Evolutionary conservation across 2,329 filamentous ascomycete genomes (phyloP).

Genomic region (Scytalidium sp.): DNA sequence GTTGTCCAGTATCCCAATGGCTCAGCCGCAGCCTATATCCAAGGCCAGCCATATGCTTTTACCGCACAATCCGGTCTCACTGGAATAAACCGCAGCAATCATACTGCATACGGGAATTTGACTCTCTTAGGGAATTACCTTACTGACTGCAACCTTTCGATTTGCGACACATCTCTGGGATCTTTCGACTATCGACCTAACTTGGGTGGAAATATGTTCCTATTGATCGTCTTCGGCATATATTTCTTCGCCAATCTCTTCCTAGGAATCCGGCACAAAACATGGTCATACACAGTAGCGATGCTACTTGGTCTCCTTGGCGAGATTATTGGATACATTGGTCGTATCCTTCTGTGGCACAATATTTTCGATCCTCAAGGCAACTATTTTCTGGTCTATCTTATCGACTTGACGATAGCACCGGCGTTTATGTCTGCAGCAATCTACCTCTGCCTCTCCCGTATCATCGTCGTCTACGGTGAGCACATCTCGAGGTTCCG

Average conservation of each 20-base stretch:
- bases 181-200: constrained; percentile 56
- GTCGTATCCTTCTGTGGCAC: constrained; percentile 45
- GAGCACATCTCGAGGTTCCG: constrained; percentile 42
- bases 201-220: constrained; percentile 52
- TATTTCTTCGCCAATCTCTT: constrained; percentile 38
- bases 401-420: constrained; percentile 45
- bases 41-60: constrained; percentile 2
- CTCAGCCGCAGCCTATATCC: not conserved
- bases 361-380: constrained; percentile 50
- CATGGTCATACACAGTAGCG: constrained; percentile 52
- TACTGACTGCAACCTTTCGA: constrained; percentile 21
- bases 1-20: constrained; percentile 3
- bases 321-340: constrained; percentile 52
- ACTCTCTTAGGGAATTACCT: constrained; percentile 17
- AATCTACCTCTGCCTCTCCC: constrained; percentile 58
- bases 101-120: constrained; percentile 16
- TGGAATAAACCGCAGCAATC: constrained; percentile 6
- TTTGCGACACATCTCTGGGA: constrained; percentile 50
- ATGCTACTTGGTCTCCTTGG: constrained; percentile 46
- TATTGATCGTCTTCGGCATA: constrained; percentile 46
- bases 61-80: constrained; percentile 5
- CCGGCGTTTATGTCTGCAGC: constrained; percentile 55
- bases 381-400: constrained; percentile 54
- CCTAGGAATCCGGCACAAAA: constrained; percentile 49
- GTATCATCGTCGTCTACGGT: constrained; percentile 55